These are phyloP conservation scores for Claviceps digitariae DNA, from an alignment of 2,329 filamentous ascomycete genomes.

Conservation along the genomic window DNA sequence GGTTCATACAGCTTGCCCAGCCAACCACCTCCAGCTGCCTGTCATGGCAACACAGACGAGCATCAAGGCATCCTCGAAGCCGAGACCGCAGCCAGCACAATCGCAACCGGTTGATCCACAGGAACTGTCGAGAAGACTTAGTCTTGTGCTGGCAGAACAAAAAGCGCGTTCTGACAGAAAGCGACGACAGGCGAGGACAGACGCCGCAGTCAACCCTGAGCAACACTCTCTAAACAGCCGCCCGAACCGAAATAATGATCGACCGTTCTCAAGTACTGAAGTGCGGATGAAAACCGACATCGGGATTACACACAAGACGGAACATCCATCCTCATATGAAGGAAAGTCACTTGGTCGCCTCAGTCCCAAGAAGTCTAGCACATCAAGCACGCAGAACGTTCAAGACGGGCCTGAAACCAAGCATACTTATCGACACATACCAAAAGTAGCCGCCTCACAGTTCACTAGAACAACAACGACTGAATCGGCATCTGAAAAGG, in stretches of 20 bases:
- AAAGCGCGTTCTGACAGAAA: slow-evolving; percentile 26
- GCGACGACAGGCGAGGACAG: slow-evolving; percentile 14
- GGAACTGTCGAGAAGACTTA: slow-evolving; percentile 39
- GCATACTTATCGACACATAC: slow-evolving; percentile 33
- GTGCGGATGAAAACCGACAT: slow-evolving; percentile 2
- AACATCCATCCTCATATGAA: neutral
- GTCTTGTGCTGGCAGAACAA: slow-evolving; percentile 35
- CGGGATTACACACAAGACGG: neutral
- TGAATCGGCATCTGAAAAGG: slow-evolving; percentile 23
- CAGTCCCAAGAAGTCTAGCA: slow-evolving; percentile 3
- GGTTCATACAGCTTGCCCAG: slow-evolving; percentile 4
- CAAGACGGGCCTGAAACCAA: slow-evolving; percentile 6
- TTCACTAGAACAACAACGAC: slow-evolving; percentile 40
- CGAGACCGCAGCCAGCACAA: slow-evolving; percentile 10
- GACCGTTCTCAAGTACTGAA: neutral
- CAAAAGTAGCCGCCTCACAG: slow-evolving; percentile 39
- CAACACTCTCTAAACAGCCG: neutral
- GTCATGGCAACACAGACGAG: neutral
- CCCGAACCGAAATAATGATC: neutral
- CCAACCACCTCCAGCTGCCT: slow-evolving; percentile 2
- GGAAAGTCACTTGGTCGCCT: slow-evolving; percentile 1
- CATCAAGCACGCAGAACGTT: slow-evolving; percentile 8
- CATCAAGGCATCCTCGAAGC: neutral
- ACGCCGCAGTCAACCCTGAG: slow-evolving; percentile 10
- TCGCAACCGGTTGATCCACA: slow-evolving; percentile 35